Evolutionary conservation across 2,329 filamentous ascomycete genomes (phyloP).

Genomic region (Talaromyces sp.): DNA sequence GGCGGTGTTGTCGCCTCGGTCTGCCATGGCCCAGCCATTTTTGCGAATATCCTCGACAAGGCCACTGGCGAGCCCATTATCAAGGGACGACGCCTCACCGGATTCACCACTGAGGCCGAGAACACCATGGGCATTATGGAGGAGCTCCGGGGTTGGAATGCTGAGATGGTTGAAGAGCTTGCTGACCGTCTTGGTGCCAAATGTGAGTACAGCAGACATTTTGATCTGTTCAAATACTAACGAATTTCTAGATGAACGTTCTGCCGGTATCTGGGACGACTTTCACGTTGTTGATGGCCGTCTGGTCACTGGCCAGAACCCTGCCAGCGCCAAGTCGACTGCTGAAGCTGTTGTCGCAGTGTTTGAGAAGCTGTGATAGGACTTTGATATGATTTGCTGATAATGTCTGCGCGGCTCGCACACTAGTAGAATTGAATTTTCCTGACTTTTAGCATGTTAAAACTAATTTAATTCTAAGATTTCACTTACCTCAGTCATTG

Average conservation of each 20-base stretch:
- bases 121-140: constrained; percentile 26
- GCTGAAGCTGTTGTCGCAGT: constrained; percentile 33
- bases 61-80: constrained; percentile 31
- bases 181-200: constrained; percentile 24
- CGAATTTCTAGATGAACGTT: constrained; percentile 15
- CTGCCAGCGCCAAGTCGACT: constrained; percentile 35
- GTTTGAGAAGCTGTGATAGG: constrained; percentile 29
- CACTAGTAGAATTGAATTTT: background rate
- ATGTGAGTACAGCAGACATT: constrained; percentile 18
- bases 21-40: constrained; percentile 36
- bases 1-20: constrained; percentile 41
- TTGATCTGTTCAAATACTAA: background rate
- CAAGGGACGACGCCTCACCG: constrained; percentile 32
- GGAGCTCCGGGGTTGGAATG: constrained; percentile 26
- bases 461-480: background rate
- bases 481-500: background rate
- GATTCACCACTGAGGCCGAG: constrained; percentile 37
- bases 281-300: constrained; percentile 31
- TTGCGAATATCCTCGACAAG: constrained; percentile 27
- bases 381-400: background rate
- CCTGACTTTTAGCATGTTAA: too few relatives aligned
- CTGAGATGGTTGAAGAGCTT: constrained; percentile 29
- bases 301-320: constrained; percentile 39
- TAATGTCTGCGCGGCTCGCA: background rate
- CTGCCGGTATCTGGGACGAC: constrained; percentile 23